Conservation (phyloP, 805 yeast species). For the Candida krabiensis region DNA sequence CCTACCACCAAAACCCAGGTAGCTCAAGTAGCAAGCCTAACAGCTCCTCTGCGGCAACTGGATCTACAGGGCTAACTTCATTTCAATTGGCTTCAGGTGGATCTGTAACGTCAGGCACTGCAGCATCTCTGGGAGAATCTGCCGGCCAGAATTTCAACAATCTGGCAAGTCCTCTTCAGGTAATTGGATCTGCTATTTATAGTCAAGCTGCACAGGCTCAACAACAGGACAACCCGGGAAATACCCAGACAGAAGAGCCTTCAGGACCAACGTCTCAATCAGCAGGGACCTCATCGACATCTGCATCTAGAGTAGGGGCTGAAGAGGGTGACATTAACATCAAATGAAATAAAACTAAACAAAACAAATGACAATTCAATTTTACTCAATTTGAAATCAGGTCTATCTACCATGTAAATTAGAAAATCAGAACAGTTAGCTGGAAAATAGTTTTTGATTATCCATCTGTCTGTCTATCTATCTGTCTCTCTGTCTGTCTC, state of each 20-base stretch:
- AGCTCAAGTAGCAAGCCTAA: constrained; percentile 11
- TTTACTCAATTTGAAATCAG: too few relatives aligned
- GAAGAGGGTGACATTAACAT: not conserved
- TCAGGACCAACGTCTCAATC: too few relatives aligned
- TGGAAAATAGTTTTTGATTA: too few relatives aligned
- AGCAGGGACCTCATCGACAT: too few relatives aligned
- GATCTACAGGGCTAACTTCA: constrained; percentile 6
- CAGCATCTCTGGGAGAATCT: constrained; percentile 5
- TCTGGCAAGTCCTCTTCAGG: constrained; percentile 26
- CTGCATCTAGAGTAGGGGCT: too few relatives aligned
- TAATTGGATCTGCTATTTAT: constrained; percentile 27
- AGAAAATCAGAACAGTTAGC: too few relatives aligned
- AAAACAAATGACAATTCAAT: too few relatives aligned
- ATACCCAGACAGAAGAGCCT: too few relatives aligned
- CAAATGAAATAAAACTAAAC: constrained; percentile 1
- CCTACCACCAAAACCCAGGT: constrained; percentile 1
- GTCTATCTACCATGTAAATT: too few relatives aligned
- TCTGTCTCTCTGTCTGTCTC: too few relatives aligned
- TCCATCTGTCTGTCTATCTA: too few relatives aligned
- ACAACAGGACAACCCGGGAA: constrained; percentile 12
- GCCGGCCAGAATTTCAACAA: constrained; percentile 6
- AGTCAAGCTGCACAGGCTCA: constrained; percentile 21
- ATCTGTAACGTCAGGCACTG: constrained; percentile 22
- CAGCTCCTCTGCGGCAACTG: constrained; percentile 3
- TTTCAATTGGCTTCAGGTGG: constrained; percentile 5